Base-by-base conservation (phyloP, 192 early-diverging fungal species). In the Coemansia sp. region DNA sequence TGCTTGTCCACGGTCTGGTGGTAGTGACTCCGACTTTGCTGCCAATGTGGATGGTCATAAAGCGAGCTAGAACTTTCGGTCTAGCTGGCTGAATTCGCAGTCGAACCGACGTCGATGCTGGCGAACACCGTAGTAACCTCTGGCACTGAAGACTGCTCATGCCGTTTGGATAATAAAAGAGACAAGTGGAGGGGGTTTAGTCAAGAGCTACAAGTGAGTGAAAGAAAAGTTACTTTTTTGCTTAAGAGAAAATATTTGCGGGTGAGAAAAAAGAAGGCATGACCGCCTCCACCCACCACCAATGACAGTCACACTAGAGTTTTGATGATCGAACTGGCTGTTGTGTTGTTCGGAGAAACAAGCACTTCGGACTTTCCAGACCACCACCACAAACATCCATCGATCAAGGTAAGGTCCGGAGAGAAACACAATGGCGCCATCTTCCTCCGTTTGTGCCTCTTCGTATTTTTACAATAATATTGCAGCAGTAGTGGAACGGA, bases 1-100 rank as follows among this genome's bases (percentile, higher is more conserved):
- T 65, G 0, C 34, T n/a, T 13, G 50, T 79, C 74, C 74, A 76
- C 45, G 45, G 45, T 48, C 45, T 48, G 23, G 9, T 48, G 22
- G 2, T 48, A 23, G 8, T 48, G 0, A 6, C 20, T 20, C 15
- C n/a, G 41, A n/a, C 14, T 44, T 59, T 65, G 15, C 28, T 29
- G 56, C 38, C 22, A 8, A 23, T 28, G 38, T 11, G 7, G 6
- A 22, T n/a, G 17, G 29, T 5, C 17, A 34, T 30, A 19, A 11
- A 29, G 4, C 45, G 45, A 4, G 45, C 45, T 25, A 9, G 45
- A 11, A 13, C 8, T 48, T 8, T 15, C 45, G 25, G 45, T 25
- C 45, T 23, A 27, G 45, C 14, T 25, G 45, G 45, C 8, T 25
- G 9, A 6, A 23, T 48, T 23, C 22, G 23, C 23, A 13, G 45